phyloP scores from a whole-genome alignment of 495 filamentous ascomycete genomes.

The Penicillium cinerascens region DNA sequence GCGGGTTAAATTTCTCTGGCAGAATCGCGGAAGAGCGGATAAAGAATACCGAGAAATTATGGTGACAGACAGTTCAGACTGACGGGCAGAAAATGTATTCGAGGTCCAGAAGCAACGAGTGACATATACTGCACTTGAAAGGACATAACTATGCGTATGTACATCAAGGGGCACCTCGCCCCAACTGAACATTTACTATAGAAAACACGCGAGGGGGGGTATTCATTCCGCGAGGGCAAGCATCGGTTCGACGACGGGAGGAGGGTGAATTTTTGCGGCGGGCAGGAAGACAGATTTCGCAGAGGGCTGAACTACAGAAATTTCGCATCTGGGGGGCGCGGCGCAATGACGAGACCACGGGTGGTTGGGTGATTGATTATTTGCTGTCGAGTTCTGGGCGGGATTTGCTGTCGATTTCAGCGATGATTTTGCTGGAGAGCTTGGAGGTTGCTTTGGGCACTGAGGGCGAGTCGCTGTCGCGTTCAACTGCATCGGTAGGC shows the following conservation, averaged over 20 bases:
- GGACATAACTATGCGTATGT: constrained; percentile 8
- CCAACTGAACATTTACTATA: background rate
- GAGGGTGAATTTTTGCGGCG: background rate
- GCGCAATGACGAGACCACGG: background rate
- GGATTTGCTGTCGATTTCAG: background rate
- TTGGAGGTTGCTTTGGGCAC: constrained; percentile 13
- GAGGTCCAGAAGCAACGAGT: background rate
- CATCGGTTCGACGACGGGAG: background rate
- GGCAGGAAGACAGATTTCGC: background rate
- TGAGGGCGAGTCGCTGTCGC: constrained; percentile 9
- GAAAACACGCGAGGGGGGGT: background rate
- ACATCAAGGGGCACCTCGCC: constrained; percentile 5
- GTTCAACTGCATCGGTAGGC: constrained; percentile 24
- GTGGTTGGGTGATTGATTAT: background rate
- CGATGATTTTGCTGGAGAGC: constrained; percentile 7
- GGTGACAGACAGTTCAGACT: constrained; percentile 1
- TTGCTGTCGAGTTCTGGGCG: background rate
- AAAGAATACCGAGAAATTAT: background rate
- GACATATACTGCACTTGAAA: background rate
- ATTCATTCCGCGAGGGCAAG: background rate
- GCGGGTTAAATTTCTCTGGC: constrained; percentile 19
- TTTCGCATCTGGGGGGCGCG: background rate
- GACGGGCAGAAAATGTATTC: background rate
- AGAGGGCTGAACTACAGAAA: background rate
- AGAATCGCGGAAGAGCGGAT: too few species aligned